A percentile compares a stretch with the other conserved stretches of the same genome.
Conservation (phyloP, 495 filamentous ascomycete genomes). For the Staphylotrichum longicolle region DNA sequence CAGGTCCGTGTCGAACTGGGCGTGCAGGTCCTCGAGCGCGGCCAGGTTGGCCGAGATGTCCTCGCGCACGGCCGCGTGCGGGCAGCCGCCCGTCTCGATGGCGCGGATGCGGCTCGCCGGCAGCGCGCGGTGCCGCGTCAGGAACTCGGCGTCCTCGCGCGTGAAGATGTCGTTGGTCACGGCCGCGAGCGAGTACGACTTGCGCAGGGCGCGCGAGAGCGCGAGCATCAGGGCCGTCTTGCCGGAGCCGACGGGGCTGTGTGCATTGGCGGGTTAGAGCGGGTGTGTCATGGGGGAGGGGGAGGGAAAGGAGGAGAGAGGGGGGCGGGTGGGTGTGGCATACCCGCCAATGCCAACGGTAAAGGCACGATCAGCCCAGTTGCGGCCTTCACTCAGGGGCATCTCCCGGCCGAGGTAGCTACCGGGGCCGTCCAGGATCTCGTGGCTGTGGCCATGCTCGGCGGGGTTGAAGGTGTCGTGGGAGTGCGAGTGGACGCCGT, state of each 20-base stretch:
- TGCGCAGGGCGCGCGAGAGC: conserved; percentile 75
- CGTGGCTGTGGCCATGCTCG: conserved; percentile 92
- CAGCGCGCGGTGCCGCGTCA: conserved; percentile 80
- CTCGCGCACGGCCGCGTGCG: conserved; percentile 96
- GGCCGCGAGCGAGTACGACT: conserved; percentile 79
- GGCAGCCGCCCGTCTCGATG: conserved; percentile 97
- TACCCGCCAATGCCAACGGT: conserved; percentile 97
- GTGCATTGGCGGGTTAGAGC: not conserved
- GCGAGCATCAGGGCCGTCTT: conserved; percentile 96
- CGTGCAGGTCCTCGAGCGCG: conserved; percentile 83
- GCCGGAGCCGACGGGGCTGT: conserved; percentile 91
- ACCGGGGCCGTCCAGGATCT: conserved; percentile 92
- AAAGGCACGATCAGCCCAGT: conserved; percentile 90
- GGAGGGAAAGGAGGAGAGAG: not conserved
- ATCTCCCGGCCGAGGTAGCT: conserved; percentile 89
- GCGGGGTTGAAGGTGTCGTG: conserved; percentile 60
- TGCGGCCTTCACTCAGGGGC: conserved; percentile 81
- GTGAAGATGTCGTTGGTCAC: conserved; percentile 99
- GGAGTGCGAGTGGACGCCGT: conserved; percentile 35
- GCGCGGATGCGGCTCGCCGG: conserved; percentile 79
- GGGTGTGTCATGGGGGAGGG: not conserved
- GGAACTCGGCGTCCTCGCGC: conserved; percentile 95
- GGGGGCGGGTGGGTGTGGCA: too few relatives aligned
- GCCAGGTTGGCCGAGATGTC: conserved; percentile 93
- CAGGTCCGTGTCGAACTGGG: conserved; percentile 66